phyloP scores from a whole-genome alignment of 139 green algal species.

The Tetraselmis chui region DNA sequence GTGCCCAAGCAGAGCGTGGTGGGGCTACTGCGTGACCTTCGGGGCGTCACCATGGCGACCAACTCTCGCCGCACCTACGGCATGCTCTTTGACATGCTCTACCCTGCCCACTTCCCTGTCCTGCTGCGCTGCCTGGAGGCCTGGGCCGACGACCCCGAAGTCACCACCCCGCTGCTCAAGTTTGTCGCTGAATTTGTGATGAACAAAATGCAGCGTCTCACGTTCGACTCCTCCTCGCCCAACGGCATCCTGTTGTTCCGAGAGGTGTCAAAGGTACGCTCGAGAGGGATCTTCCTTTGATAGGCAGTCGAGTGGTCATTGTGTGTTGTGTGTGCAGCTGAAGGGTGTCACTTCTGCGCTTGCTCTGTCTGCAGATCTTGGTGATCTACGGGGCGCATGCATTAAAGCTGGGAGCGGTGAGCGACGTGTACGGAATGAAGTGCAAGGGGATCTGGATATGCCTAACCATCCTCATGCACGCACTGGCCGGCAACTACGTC shows the following conservation, averaged over 20 bases:
- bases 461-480: conserved; percentile 70
- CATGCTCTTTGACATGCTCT: conserved; percentile 95
- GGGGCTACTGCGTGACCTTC: conserved; percentile 88
- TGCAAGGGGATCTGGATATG: conserved; percentile 96
- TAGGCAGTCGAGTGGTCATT: background rate
- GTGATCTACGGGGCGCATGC: conserved; percentile 70
- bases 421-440: conserved; percentile 58
- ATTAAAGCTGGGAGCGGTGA: conserved; percentile 24
- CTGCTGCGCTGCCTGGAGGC: conserved; percentile 76
- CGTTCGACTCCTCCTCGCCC: conserved; percentile 88
- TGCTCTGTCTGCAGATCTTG: conserved; percentile 51
- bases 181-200: conserved; percentile 94
- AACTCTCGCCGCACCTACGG: conserved; percentile 71
- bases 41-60: conserved; percentile 84
- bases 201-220: conserved; percentile 94
- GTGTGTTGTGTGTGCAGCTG: conserved; percentile 38
- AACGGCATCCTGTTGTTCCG: conserved; percentile 94
- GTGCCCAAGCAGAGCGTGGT: conserved; percentile 62
- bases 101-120: conserved; percentile 79
- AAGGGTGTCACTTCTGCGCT: too few relatives aligned
- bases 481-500: conserved; percentile 91
- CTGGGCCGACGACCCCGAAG: conserved; percentile 68
- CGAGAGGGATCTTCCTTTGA: too few relatives aligned
- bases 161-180: conserved; percentile 90
- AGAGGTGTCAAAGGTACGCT: conserved; percentile 56